Evolutionary conservation across 306 rosid genomes (phyloP).

Genomic region (Cucumis melo): DNA sequence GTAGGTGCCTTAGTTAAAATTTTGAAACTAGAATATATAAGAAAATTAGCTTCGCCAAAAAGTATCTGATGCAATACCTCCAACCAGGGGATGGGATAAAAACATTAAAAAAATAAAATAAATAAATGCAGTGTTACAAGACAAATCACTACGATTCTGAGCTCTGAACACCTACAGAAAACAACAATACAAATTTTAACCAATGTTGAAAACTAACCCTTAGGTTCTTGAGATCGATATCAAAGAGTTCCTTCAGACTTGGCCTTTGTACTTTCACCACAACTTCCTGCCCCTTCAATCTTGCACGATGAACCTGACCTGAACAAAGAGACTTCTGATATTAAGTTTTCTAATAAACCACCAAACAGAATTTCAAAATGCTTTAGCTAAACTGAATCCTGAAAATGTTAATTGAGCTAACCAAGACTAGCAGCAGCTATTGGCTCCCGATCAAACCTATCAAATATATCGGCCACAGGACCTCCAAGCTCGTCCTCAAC

Average conservation of each 20-base stretch:
- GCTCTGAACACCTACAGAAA: background rate
- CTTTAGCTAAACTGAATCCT: background rate
- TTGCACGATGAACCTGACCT: conserved; percentile 99
- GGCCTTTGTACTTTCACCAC: conserved; percentile 98
- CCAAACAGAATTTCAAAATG: background rate
- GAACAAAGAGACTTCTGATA: conserved; percentile 17
- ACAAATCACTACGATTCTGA: background rate
- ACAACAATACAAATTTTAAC: conserved; percentile 2
- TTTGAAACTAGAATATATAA: background rate
- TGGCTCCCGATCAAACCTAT: conserved; percentile 83
- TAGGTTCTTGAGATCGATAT: conserved; percentile 87
- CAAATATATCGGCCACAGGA: conserved; percentile 52
- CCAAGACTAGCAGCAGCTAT: conserved; percentile 99
- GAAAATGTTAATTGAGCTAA: conserved; percentile 22
- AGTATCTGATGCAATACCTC: background rate
- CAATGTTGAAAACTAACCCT: conserved; percentile 59
- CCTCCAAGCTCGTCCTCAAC: conserved; percentile 91
- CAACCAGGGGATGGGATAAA: background rate
- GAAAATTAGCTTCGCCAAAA: background rate
- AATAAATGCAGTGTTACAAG: background rate
- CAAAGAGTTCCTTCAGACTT: conserved; percentile 92
- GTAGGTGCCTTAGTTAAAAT: background rate
- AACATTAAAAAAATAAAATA: background rate
- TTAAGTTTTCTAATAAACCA: background rate
- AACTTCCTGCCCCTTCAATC: conserved; percentile 66